These are phyloP conservation scores for Hygrophoropsis aurantiaca DNA, from an alignment of 768 basidiomycete genomes.

Conservation along the genomic window DNA sequence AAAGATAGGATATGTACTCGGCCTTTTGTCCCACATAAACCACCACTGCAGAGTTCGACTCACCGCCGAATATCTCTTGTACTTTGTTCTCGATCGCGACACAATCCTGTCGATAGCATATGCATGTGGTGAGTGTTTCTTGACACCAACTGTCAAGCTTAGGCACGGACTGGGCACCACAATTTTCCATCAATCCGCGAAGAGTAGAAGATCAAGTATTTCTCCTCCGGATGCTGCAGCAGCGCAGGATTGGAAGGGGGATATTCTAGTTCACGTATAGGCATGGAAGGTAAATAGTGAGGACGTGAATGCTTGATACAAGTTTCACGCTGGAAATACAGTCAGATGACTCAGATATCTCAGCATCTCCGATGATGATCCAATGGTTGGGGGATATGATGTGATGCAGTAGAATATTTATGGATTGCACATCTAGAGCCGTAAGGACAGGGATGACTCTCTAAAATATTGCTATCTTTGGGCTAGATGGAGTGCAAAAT, in stretches of 20 bases:
- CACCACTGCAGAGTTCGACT: constrained; percentile 51
- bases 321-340: too few species aligned
- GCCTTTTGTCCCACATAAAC: constrained; percentile 67
- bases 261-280: constrained; percentile 41
- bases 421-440: too few species aligned
- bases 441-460: too few species aligned
- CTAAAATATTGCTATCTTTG: too few species aligned
- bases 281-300: too few species aligned
- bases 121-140: background rate
- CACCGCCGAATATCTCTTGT: constrained; percentile 45
- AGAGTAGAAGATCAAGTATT: constrained; percentile 69
- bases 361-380: too few species aligned
- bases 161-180: constrained; percentile 67
- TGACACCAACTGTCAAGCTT: background rate
- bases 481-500: too few species aligned
- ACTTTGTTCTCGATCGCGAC: constrained; percentile 57
- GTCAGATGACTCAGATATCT: too few species aligned
- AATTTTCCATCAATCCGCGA: constrained; percentile 58
- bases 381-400: too few species aligned
- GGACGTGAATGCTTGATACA: too few species aligned
- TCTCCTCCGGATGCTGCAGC: constrained; percentile 42
- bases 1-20: constrained; percentile 45
- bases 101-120: constrained; percentile 55
- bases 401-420: too few species aligned
- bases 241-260: constrained; percentile 32